Evolutionary conservation across 768 basidiomycete species (phyloP), one percentile per base, ranked within the genome.

Genomic region (Galerina sulciceps): DNA sequence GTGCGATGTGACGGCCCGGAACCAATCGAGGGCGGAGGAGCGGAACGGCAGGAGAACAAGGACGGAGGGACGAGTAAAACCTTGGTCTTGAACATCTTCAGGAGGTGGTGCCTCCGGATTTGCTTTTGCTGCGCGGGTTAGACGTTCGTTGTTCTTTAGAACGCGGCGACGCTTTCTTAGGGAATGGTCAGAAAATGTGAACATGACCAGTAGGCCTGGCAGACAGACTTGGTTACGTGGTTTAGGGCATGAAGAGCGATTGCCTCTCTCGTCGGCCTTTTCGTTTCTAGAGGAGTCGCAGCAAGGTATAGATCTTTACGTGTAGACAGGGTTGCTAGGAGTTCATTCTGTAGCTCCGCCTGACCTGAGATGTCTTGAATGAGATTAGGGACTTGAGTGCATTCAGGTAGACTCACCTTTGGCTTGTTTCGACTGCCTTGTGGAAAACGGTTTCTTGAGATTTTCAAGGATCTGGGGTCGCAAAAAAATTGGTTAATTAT

Each of bases 31-130:
- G 0, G 93, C 96, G 49, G 87, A 88, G 40, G 93, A 93, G 48
- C 97, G 94, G 78, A 98, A 94, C 1, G 97, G 97, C 10, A 96
- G 84, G 57, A 99, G 86, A 62, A 99, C 76, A 45, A 99, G 90
- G 26, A 96, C 80, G 17, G 96, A 95, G 10, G 97, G 96, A 5
- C 97, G 91, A 6, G 96, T 97, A 75, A 98, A 99, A 23, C 96
- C 96, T 81, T 99, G 97, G 69, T 99, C 97, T 75, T 93, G 93
- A 13, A 92, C 82, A 59, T 93, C 87, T 73, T 89, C 86, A 2
- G 88, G 87, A 2, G 84, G 79, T 20, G 85, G 77, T 6, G 76
- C 74, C 37, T 81, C 76, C 1, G 80, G 75, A 49, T 81, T 77
- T 14, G 81, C 70, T 71, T 91, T 89, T 10, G 81, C 73, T 10